Percentiles rank a stretch among this genome's conserved stretches.
Evolutionary conservation across 768 basidiomycete species (phyloP).

Genomic region (Rhizopogon salebrosus): DNA sequence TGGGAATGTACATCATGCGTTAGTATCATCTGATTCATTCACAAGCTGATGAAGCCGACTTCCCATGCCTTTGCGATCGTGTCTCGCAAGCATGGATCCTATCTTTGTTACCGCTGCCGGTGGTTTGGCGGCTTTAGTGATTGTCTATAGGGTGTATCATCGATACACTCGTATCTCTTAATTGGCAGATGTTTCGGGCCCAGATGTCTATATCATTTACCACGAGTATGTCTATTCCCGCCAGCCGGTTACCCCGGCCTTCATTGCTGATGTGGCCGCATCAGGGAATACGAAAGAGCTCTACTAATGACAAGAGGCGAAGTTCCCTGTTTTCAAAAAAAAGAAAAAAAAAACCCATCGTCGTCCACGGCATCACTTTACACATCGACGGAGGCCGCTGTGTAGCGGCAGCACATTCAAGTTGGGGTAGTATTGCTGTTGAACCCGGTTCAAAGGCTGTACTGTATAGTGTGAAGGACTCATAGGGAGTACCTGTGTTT

Average conservation of each 20-base stretch:
- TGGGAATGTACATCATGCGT: too few species aligned
- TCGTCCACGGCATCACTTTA: too few species aligned
- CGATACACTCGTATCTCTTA: background rate
- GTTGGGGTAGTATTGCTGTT: too few species aligned
- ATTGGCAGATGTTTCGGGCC: constrained; percentile 16
- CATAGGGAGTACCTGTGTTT: too few species aligned
- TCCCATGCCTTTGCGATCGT: background rate
- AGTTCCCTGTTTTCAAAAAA: too few species aligned
- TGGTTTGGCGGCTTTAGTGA: constrained; percentile 3
- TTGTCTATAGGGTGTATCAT: constrained; percentile 5
- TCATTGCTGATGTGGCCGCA: constrained; percentile 12
- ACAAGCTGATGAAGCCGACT: background rate
- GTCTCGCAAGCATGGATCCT: constrained; percentile 9
- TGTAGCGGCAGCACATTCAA: too few species aligned
- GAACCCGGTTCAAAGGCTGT: too few species aligned
- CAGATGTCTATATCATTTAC: constrained; percentile 17
- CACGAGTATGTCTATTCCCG: constrained; percentile 4
- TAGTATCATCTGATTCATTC: too few species aligned
- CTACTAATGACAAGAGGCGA: too few species aligned
- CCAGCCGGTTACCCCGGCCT: constrained; percentile 8
- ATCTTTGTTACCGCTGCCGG: background rate
- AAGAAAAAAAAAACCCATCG: too few species aligned
- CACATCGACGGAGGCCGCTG: too few species aligned
- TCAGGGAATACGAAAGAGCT: constrained; percentile 25
- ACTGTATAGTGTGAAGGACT: too few species aligned